Percentiles rank a stretch among this genome's conserved stretches.
Conservation (phyloP, 2,329 filamentous ascomycete genomes). For the Stemphylium beticola region DNA sequence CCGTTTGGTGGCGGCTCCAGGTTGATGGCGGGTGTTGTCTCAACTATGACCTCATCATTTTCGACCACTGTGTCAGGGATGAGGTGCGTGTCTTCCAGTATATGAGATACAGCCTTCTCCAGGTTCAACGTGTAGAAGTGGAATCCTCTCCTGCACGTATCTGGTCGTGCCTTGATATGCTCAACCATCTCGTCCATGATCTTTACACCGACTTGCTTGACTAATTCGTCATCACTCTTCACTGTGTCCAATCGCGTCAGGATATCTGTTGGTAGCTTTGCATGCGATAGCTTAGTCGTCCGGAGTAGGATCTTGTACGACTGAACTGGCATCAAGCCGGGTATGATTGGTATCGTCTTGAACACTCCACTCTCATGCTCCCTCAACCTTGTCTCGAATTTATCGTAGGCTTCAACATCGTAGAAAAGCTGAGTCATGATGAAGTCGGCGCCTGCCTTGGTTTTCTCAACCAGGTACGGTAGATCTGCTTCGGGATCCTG, state of each 20-base stretch:
- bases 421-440: conserved; percentile 99
- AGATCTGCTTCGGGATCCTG: conserved; percentile 72
- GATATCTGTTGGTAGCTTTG: conserved; percentile 74
- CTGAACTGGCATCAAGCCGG: conserved; percentile 96
- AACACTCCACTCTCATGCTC: conserved; percentile 85
- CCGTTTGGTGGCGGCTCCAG: conserved; percentile 39
- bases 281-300: conserved; percentile 93
- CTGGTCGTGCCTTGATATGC: conserved; percentile 70
- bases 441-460: conserved; percentile 89
- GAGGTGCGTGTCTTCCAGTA: conserved; percentile 82
- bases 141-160: conserved; percentile 66
- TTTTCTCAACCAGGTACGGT: conserved; percentile 89
- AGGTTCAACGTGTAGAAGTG: conserved; percentile 98
- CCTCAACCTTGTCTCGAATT: conserved; percentile 77
- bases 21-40: conserved; percentile 51
- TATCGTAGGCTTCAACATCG: conserved; percentile 80
- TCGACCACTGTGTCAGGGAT: conserved; percentile 64
- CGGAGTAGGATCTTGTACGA: conserved; percentile 94
- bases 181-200: conserved; percentile 85
- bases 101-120: conserved; percentile 94
- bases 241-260: conserved; percentile 73
- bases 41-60: conserved; percentile 56
- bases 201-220: conserved; percentile 80
- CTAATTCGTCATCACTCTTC: conserved; percentile 79
- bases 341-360: conserved; percentile 86